Conservation (phyloP, 2,329 filamentous ascomycete genomes). For the Talaromyces piceae region DNA sequence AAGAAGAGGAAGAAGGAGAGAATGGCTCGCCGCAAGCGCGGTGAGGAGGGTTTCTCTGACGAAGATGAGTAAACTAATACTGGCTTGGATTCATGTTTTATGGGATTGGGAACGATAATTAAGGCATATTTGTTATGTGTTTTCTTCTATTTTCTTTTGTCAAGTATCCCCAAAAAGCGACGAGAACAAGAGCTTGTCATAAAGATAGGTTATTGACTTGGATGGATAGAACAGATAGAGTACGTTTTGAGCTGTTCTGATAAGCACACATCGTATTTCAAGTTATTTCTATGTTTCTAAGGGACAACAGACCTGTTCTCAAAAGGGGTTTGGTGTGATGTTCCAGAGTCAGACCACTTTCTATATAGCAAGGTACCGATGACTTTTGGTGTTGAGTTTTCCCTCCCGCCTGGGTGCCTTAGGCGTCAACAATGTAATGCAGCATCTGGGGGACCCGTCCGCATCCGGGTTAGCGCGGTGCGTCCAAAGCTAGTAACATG, state of each 20-base stretch:
- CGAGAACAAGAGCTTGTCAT: not conserved
- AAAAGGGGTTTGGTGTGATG: no score
- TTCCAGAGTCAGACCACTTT: no score
- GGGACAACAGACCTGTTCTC: no score
- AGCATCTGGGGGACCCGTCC: no score
- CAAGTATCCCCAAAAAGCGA: not conserved
- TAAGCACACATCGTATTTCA: not conserved
- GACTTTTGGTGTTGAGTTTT: not conserved
- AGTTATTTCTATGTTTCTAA: not conserved
- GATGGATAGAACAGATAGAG: not conserved
- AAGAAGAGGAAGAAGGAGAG: constrained; percentile 55
- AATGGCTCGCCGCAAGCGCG: constrained; percentile 88
- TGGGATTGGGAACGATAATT: not conserved
- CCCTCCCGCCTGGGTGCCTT: not conserved
- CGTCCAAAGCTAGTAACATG: not conserved
- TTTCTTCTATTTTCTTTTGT: not conserved
- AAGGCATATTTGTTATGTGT: constrained; percentile 3
- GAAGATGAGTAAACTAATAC: not conserved
- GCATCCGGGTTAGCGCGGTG: not conserved
- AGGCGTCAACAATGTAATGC: no score
- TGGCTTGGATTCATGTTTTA: not conserved
- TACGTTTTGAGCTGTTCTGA: not conserved
- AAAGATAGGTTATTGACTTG: not conserved
- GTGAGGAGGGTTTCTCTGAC: constrained; percentile 74
- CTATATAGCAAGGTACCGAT: not conserved